Evolutionary conservation across 768 basidiomycete genomes (phyloP).

Genomic region (Neoboletus subvelutipes): DNA sequence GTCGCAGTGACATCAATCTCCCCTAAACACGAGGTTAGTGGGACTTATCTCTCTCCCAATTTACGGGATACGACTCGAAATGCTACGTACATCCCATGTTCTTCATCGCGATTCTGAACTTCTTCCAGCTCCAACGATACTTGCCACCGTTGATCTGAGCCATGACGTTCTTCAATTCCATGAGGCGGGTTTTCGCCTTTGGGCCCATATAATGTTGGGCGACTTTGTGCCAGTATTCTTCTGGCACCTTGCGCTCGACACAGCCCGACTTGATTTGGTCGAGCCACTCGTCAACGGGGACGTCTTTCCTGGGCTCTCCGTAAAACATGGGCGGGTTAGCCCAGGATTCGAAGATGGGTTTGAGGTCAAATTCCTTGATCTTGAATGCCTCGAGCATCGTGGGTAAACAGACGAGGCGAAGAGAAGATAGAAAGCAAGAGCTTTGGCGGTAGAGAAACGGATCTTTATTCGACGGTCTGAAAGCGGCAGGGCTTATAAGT

Average conservation of each 20-base stretch:
- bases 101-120: constrained; percentile 72
- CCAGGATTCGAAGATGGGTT: constrained; percentile 67
- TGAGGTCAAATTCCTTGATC: constrained; percentile 73
- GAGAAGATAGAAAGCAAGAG: background rate
- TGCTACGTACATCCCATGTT: constrained; percentile 75
- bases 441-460: constrained; percentile 13
- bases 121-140: constrained; percentile 84
- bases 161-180: constrained; percentile 73
- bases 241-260: constrained; percentile 64
- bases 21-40: constrained; percentile 44
- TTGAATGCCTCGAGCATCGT: constrained; percentile 74
- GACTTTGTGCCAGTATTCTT: constrained; percentile 82
- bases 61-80: background rate
- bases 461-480: constrained; percentile 12
- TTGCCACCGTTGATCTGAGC: constrained; percentile 71
- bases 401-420: background rate
- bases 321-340: constrained; percentile 61
- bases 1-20: constrained; percentile 59
- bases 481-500: constrained; percentile 26
- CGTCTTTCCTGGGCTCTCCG: constrained; percentile 69
- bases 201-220: constrained; percentile 74
- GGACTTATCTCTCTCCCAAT: background rate
- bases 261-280: constrained; percentile 72
- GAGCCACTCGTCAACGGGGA: constrained; percentile 71
- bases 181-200: constrained; percentile 62